Percentiles rank a stretch among this genome's conserved stretches.
Evolutionary conservation across 2,329 filamentous ascomycete species (phyloP).

Genomic region (Mollisia scopiformis): DNA sequence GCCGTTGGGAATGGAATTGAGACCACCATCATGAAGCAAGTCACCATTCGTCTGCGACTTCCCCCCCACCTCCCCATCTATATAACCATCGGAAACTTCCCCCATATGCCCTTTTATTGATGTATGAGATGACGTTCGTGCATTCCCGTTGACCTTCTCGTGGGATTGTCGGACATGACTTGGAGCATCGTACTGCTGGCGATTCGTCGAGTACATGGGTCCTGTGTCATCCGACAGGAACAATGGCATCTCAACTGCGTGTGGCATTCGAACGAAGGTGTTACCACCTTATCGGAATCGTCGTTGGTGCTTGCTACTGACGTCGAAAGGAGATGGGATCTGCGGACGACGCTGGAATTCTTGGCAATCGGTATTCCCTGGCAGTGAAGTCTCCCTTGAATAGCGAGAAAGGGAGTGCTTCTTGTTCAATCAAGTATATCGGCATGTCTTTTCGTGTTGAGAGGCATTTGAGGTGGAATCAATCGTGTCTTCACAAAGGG

Average conservation of each 20-base stretch:
- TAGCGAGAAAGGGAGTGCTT: slow-evolving; percentile 2
- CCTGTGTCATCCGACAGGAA: slow-evolving; percentile 47
- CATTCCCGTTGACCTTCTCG: slow-evolving; percentile 39
- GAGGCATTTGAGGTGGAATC: not conserved
- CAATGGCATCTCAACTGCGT: slow-evolving; percentile 53
- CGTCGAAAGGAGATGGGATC: slow-evolving; percentile 31
- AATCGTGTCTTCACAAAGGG: not conserved
- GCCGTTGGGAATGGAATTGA: slow-evolving; percentile 62
- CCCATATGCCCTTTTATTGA: slow-evolving; percentile 38
- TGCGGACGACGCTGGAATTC: slow-evolving; percentile 22
- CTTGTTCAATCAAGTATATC: slow-evolving; percentile 23
- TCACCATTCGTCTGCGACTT: slow-evolving; percentile 33
- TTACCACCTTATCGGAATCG: slow-evolving; percentile 30
- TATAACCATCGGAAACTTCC: slow-evolving; percentile 37
- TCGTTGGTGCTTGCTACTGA: slow-evolving; percentile 14
- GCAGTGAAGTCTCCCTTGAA: slow-evolving; percentile 9
- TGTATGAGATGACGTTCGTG: slow-evolving; percentile 30
- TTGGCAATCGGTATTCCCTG: slow-evolving; percentile 22
- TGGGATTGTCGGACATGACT: slow-evolving; percentile 38
- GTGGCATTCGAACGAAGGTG: slow-evolving; percentile 41
- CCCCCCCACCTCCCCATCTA: slow-evolving; percentile 26
- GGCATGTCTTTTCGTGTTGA: slow-evolving; percentile 16
- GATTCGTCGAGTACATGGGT: slow-evolving; percentile 32
- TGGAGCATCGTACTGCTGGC: slow-evolving; percentile 38
- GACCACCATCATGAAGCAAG: slow-evolving; percentile 48